Evolutionary conservation across 2,329 filamentous ascomycete species (phyloP), one percentile per base, ranked within the genome.

Genomic region (Trichoderma oligosporum): DNA sequence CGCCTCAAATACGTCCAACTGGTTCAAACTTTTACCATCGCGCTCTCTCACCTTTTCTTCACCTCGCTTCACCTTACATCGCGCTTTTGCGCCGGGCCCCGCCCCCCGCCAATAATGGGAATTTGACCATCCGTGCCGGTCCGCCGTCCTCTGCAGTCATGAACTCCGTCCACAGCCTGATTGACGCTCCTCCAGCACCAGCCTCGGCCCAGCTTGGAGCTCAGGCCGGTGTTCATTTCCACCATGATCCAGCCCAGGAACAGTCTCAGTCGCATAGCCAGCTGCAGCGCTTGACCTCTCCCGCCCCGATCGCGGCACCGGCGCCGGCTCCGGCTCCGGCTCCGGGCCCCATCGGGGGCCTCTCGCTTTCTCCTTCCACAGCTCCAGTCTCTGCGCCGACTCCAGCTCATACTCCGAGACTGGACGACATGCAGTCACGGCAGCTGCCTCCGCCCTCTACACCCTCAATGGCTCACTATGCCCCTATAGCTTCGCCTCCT

Each of bases 101-200:
- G 53, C 53, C 57, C 52, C 57, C 52, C 53, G 53, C 53, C 46
- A 59, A 57, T 39, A 33, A 59, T 59, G 57, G 57, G 57, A 57
- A 47, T 47, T 57, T 59, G 53, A 57, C 53, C 46, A 24, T 31
- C 53, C 54, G 57, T 39, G 47, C 57, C 46, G 57, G 52, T 57
- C 57, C 57, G 57, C 57, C 53, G 33, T 46, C 46, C 42, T 49
- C 42, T 49, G 48, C 47, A 65, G 66, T 60, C 61, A 75, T 75
- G 73, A 73, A 74, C 65, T 68, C 73, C 64, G 66, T 70, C 54
- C 73, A 72, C 42, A 73, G 66, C 63, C 65, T 75, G 61, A 65
- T 67, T 56, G 71, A 73, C 58, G 66, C 66, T 52, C 55, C 58
- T 45, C 54, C 57, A 35, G 54, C 48, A 44, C 58, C 52, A 41